Base-by-base conservation (phyloP, 2,329 filamentous ascomycete genomes). In the Scedosporium minutisporum region DNA sequence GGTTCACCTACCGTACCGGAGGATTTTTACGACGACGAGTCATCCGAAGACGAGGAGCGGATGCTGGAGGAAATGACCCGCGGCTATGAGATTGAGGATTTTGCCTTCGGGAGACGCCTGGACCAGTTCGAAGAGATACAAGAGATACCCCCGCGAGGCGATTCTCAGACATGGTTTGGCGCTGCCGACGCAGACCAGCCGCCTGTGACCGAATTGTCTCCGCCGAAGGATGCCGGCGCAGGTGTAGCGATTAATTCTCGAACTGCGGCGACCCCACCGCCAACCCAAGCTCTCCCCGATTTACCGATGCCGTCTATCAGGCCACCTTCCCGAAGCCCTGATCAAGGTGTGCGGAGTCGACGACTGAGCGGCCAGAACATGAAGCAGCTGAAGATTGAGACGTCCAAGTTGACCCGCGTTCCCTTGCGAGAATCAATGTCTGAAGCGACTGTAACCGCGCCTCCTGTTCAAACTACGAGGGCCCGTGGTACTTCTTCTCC, bases 361-460 rank as follows among this genome's bases (percentile, higher is more conserved):
- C 84, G 93, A 65, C 77, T 96, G 38, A 96, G 93, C 3, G 90
- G 89, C 6, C 87, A 91, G 68, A 91, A 90, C 68, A 78, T 84
- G 14, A 93, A 90, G 71, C 89, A 93, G 69, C 78, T 97, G 60
- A 96, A 92, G 75, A 97, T 97, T 63, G 91, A 97, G 73, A 97
- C 92, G 14, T 48, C 61, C 41, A 57, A 57, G 18, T 21, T 62
- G 12, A 27, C 33, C 29, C 60, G 27, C 6, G 12, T 48, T 12
- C 60, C 16, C 10, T 10, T 55, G 38, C 41, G 21, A 10, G 60
- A 62, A 6, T 23, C 42, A 4, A 55, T 55, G 38, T 14, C 14
- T 14, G 60, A 55, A 29, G 46, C n/a, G 18, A 18, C 18, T 3
- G 48, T n/a, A 38, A 23, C 27, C 5, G 23, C 33, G 12, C 33